Percentiles rank a stretch among this genome's conserved stretches.
These are phyloP conservation scores for Jackrogersella multiformis DNA, from an alignment of 495 filamentous ascomycete species.

Conservation along the genomic window DNA sequence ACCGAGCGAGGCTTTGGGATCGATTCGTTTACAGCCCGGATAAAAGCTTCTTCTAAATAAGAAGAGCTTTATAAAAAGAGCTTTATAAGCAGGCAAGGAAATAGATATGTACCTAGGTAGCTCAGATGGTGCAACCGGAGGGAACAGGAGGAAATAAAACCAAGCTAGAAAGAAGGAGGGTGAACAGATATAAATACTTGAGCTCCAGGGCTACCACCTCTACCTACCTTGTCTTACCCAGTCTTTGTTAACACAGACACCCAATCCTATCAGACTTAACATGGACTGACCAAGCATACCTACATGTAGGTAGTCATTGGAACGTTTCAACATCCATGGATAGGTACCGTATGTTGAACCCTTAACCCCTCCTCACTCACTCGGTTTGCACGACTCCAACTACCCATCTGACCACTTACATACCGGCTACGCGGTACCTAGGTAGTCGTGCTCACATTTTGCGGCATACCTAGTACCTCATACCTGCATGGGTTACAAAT, in stretches of 20 bases:
- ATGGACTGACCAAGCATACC: too few relatives aligned
- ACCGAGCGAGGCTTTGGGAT: constrained; percentile 2
- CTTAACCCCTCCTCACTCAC: constrained; percentile 12
- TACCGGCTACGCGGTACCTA: constrained; percentile 12
- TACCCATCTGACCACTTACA: constrained; percentile 35
- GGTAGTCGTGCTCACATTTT: constrained; percentile 30
- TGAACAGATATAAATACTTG: constrained; percentile 35
- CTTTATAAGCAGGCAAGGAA: constrained; percentile 21
- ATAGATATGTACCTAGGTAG: constrained; percentile 12
- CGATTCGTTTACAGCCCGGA: constrained; percentile 9
- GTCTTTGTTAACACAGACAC: constrained; percentile 16
- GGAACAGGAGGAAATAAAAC: constrained; percentile 9
- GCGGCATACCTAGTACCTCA: too few relatives aligned
- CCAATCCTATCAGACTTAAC: not conserved
- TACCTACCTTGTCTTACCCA: constrained; percentile 7
- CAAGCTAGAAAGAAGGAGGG: constrained; percentile 9
- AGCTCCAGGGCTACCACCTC: not conserved
- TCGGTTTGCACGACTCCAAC: constrained; percentile 27
- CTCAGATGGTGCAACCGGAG: constrained; percentile 32
- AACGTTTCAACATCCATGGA: constrained; percentile 12
- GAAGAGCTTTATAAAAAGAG: constrained; percentile 14
- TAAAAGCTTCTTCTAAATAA: constrained; percentile 2
- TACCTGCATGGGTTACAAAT: constrained; percentile 13
- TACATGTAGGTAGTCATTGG: too few relatives aligned
- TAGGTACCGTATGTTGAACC: too few relatives aligned